Conservation (phyloP, 176 grass and related monocot genomes). For the Carex cristatella region DNA sequence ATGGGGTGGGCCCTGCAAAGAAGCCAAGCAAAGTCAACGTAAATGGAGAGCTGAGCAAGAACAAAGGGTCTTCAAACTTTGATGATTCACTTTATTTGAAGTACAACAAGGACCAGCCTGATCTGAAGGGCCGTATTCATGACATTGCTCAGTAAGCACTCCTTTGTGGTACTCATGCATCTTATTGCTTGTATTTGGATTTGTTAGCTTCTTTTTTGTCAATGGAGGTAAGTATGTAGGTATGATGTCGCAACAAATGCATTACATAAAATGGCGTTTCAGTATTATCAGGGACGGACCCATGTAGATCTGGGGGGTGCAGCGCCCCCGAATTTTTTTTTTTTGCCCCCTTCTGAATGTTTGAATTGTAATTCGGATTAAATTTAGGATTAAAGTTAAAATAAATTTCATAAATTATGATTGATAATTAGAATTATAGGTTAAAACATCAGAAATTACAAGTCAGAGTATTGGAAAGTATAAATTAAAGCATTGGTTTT, state of each 20-base stretch:
- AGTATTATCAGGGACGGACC: not conserved
- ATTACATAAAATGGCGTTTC: not conserved
- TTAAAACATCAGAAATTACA: too few relatives aligned
- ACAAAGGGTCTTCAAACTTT: constrained; percentile 11
- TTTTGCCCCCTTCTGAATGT: too few relatives aligned
- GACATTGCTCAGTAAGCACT: constrained; percentile 68
- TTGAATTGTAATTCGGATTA: too few relatives aligned
- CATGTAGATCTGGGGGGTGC: too few relatives aligned
- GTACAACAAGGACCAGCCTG: constrained; percentile 78
- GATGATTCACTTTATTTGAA: constrained; percentile 60
- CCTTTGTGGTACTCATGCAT: not conserved
- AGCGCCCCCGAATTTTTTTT: too few relatives aligned
- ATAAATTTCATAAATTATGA: too few relatives aligned
- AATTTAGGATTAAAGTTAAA: too few relatives aligned
- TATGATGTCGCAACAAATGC: not conserved
- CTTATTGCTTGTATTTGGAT: not conserved
- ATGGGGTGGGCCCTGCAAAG: constrained; percentile 8
- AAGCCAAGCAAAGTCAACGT: constrained; percentile 6
- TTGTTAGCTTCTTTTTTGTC: not conserved
- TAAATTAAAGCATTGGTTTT: too few relatives aligned
- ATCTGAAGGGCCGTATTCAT: constrained; percentile 79
- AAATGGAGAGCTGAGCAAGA: constrained; percentile 53
- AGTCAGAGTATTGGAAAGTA: too few relatives aligned
- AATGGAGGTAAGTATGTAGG: not conserved
- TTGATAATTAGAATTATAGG: too few relatives aligned